phyloP scores from a whole-genome alignment of 2,329 filamentous ascomycete genomes.

The Fusarium bulbicola region DNA sequence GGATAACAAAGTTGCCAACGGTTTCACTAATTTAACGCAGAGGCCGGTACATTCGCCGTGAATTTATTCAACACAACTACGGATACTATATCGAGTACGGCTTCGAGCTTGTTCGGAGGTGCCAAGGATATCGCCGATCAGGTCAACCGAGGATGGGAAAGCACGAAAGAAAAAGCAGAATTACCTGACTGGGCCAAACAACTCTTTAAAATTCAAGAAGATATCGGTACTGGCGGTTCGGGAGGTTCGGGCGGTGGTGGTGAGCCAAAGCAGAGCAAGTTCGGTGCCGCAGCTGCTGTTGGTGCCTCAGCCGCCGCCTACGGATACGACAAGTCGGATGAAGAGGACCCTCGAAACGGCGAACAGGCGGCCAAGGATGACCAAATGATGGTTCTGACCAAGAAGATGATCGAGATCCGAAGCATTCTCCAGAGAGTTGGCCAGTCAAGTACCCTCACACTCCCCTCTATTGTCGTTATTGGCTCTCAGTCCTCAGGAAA shows the following conservation, averaged over 20 bases:
- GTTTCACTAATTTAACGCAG: conserved; percentile 46
- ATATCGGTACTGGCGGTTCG: conserved; percentile 61
- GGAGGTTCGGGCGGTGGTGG: conserved; percentile 57
- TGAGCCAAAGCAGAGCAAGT: conserved; percentile 68
- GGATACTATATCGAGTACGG: conserved; percentile 75
- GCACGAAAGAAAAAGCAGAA: conserved; percentile 80
- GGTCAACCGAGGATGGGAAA: conserved; percentile 82
- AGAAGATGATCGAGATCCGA: conserved; percentile 99
- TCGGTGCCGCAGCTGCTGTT: conserved; percentile 68
- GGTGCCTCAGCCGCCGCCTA: conserved; percentile 82
- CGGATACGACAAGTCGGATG: conserved; percentile 74
- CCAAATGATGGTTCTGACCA: conserved; percentile 99
- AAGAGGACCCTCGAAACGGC: conserved; percentile 69
- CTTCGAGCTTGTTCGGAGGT: conserved; percentile 74
- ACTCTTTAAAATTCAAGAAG: conserved; percentile 70
- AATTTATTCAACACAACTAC: conserved; percentile 79
- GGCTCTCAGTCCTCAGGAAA: conserved; percentile 98
- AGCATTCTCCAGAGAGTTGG: conserved; percentile 91
- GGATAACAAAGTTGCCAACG: not conserved
- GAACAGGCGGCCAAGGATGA: conserved; percentile 84
- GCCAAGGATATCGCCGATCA: conserved; percentile 81
- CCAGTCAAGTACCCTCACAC: conserved; percentile 85
- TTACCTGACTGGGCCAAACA: conserved; percentile 81
- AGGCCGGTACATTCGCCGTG: conserved; percentile 59
- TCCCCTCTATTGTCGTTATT: conserved; percentile 99